Base-by-base conservation (phyloP, 2,329 filamentous ascomycete genomes). In the Talaromyces sp. region DNA sequence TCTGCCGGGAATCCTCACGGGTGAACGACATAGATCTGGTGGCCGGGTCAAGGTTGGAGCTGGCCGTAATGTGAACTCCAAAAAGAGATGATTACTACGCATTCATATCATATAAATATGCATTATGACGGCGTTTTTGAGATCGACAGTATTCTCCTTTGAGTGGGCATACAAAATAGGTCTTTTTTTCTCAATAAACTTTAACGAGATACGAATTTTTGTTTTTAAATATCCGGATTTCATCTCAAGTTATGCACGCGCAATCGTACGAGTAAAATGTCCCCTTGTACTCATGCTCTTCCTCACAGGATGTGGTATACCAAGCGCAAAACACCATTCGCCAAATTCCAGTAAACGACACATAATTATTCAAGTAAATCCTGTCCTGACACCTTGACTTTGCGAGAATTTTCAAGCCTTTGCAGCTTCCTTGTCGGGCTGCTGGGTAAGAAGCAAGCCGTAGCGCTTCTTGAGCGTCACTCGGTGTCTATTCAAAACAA, bases 391-490 rank as follows among this genome's bases (percentile, higher is more conserved):
- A 31, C 29, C 50, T 38, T 51, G 29, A 19, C 32, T n/a, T 24
- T 27, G 27, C 6, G 21, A 29, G 14, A 38, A 29, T 62, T 71
- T 62, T 71, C 67, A 75, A 66, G 69, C 66, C 67, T 75, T 69
- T 12, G 62, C 65, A 62, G 66, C 65, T 52, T 66, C 67, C 66
- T 69, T 69, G 65, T 74, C 67, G 69, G 62, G 57, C 75, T 87
- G 88, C 83, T 96, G 91, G 58, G 90, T 94, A 75, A 96, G 80
- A 64, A 97, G 85, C 65, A 97, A 83, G 54, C 88, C 88, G 74
- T 96, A 97, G 72, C 94, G 85, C 81, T 90, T 92, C 88, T 97
- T 96, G 71, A 97, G 83, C 21, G 92, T 95, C 55, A 97, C 92
- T 69, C 94, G 87, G 80, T 97, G 93, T 74, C 91, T 90, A 60